Evolutionary conservation across 345 rosid genomes (phyloP).

Genomic region (Boechera divaricarpa): DNA sequence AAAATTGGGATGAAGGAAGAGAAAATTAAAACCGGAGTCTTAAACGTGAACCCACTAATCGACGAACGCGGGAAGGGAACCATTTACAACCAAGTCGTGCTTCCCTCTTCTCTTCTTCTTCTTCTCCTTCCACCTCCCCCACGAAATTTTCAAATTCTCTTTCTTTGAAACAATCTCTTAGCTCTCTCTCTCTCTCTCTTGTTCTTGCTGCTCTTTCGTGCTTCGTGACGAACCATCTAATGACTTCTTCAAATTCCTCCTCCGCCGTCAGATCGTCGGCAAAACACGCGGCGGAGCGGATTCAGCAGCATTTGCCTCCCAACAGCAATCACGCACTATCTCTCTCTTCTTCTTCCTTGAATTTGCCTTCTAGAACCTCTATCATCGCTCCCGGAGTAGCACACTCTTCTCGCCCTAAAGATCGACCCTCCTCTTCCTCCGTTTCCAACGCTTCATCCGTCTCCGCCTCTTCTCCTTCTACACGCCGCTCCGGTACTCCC

Average conservation of each 20-base stretch:
- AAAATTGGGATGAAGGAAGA: no score
- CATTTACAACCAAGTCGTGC: constrained; percentile 32
- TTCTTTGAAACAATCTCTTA: constrained; percentile 16
- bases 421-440: constrained; percentile 48
- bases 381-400: constrained; percentile 36
- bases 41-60: constrained; percentile 33
- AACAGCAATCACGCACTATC: constrained; percentile 24
- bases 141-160: constrained; percentile 33
- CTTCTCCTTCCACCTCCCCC: constrained; percentile 31
- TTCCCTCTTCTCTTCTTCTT: constrained; percentile 37
- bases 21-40: no score
- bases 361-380: constrained; percentile 48
- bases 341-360: constrained; percentile 48
- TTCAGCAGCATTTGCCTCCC: constrained; percentile 48
- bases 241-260: constrained; percentile 45
- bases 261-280: constrained; percentile 49
- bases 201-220: neutral
- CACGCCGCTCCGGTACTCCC: constrained; percentile 66
- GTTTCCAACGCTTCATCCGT: constrained; percentile 43
- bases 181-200: constrained; percentile 19
- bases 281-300: constrained; percentile 48
- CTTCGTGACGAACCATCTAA: neutral
- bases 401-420: constrained; percentile 54
- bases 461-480: constrained; percentile 43
- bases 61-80: constrained; percentile 68